Conservation (phyloP, 371 early-diverging fungal genomes). For the Mucor irregularis region DNA sequence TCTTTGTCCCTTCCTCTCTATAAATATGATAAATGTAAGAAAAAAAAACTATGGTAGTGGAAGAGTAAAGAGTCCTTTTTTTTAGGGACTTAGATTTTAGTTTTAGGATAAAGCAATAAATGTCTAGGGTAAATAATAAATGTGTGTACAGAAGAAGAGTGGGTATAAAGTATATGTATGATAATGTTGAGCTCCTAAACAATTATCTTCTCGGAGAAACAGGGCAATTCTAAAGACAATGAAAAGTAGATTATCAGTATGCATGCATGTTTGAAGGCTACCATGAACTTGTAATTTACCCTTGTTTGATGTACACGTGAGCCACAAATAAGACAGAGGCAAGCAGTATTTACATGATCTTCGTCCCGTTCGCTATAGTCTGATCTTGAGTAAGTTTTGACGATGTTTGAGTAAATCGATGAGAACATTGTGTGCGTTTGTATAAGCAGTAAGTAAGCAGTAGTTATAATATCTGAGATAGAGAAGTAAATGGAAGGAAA, state of each 20-base stretch:
- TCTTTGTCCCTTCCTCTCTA: too few species aligned
- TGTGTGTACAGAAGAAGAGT: not conserved
- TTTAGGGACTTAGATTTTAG: too few species aligned
- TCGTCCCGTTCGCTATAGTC: too few species aligned
- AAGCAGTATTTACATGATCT: conserved; percentile 1
- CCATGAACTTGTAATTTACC: conserved; percentile 11
- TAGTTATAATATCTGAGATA: not conserved
- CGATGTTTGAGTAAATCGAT: not conserved
- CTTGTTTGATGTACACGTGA: conserved; percentile 31
- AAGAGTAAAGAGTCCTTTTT: too few species aligned
- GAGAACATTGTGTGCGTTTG: not conserved
- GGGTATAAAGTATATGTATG: not conserved
- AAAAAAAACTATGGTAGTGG: too few species aligned
- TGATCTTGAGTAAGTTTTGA: not conserved
- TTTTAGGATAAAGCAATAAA: not conserved
- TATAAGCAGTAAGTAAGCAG: too few species aligned
- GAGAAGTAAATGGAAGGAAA: not conserved
- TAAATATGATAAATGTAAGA: too few species aligned
- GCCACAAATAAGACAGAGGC: conserved; percentile 27
- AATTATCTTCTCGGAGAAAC: conserved; percentile 19
- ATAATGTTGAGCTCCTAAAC: not conserved
- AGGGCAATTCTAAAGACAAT: conserved; percentile 25
- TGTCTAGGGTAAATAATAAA: not conserved
- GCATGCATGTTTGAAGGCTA: not conserved
- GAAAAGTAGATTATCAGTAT: not conserved